These are phyloP conservation scores for Pseudodiploospora longispora DNA, from an alignment of 2,329 filamentous ascomycete species.

Conservation along the genomic window DNA sequence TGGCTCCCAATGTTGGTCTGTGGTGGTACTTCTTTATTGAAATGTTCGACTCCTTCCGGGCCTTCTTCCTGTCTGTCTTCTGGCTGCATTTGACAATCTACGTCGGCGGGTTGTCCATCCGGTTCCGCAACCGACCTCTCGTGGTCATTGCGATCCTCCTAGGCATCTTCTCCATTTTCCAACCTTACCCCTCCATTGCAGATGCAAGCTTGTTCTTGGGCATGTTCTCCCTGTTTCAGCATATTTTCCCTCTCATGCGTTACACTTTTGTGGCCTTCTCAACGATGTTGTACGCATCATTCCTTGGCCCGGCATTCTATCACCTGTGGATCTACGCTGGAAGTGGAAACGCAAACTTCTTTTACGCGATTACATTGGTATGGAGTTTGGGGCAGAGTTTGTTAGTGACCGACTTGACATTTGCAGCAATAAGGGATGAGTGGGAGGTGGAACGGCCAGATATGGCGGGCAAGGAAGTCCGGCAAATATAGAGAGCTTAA, in stretches of 20 bases:
- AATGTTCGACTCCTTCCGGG: constrained; percentile 97
- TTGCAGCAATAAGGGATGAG: constrained; percentile 84
- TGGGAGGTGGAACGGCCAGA: constrained; percentile 90
- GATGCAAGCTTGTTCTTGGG: constrained; percentile 83
- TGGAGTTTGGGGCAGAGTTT: constrained; percentile 90
- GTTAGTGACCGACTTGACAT: constrained; percentile 78
- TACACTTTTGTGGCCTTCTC: constrained; percentile 84
- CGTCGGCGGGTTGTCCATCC: constrained; percentile 75
- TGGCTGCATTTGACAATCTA: constrained; percentile 93
- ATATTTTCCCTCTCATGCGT: constrained; percentile 86
- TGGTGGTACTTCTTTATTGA: constrained; percentile 99
- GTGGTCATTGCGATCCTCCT: constrained; percentile 78
- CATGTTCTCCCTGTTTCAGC: constrained; percentile 76
- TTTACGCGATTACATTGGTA: constrained; percentile 97
- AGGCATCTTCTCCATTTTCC: constrained; percentile 90
- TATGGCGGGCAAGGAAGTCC: constrained; percentile 78
- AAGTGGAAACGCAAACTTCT: constrained; percentile 97
- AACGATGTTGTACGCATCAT: constrained; percentile 76
- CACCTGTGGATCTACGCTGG: constrained; percentile 97
- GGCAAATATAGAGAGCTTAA: constrained; percentile 57
- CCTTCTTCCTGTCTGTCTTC: constrained; percentile 96
- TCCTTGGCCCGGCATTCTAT: constrained; percentile 91
- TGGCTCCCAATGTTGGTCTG: constrained; percentile 89
- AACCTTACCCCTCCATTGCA: constrained; percentile 89
- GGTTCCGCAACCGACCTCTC: constrained; percentile 76